Conservation (phyloP, 2,329 filamentous ascomycete species). For the Neopestalotiopsis clavispora region DNA sequence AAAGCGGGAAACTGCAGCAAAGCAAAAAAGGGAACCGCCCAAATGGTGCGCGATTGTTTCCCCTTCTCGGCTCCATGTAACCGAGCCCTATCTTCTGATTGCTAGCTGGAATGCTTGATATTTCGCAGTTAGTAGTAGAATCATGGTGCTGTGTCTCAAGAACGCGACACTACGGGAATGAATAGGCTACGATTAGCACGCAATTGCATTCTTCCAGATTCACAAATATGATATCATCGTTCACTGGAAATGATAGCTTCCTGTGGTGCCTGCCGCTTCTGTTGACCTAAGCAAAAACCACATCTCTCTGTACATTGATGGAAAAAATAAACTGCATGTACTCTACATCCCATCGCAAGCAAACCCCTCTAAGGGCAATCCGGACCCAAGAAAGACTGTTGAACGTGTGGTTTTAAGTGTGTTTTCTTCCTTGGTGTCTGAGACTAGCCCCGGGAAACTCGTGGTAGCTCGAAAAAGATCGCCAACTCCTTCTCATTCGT, state of each 20-base stretch:
- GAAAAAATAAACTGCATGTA: neutral
- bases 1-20: neutral
- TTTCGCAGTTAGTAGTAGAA: neutral
- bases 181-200: neutral
- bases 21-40: neutral
- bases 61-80: neutral
- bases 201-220: neutral
- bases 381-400: neutral
- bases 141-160: neutral
- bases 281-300: no score
- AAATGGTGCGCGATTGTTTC: neutral
- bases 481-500: neutral
- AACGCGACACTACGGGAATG: neutral
- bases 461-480: neutral
- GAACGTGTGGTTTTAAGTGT: neutral
- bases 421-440: neutral
- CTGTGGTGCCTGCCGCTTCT: no score
- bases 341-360: neutral
- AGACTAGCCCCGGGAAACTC: neutral
- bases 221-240: neutral
- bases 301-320: no score
- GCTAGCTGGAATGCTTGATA: neutral
- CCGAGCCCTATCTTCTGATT: neutral
- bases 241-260: neutral
- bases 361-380: neutral